Conservation (phyloP, 768 basidiomycete genomes). For the Lentinula guzmanii region DNA sequence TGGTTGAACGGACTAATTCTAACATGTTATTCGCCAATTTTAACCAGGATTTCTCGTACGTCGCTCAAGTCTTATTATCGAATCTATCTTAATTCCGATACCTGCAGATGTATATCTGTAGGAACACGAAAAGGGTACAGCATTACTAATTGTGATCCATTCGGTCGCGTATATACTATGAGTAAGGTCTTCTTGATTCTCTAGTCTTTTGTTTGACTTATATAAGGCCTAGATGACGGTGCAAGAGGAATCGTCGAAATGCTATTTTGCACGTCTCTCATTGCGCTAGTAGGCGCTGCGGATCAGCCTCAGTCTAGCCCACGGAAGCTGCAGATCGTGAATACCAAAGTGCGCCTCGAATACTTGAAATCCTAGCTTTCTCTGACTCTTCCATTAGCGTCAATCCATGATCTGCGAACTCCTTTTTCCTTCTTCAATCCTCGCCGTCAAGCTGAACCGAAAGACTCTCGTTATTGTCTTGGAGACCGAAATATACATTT, state of each 20-base stretch:
- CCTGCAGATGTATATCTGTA: conserved; percentile 76
- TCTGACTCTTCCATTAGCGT: conserved; percentile 43
- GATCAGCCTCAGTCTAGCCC: conserved; percentile 90
- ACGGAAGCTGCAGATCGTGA: conserved; percentile 93
- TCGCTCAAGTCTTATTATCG: neutral
- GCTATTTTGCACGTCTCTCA: conserved; percentile 98
- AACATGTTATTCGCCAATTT: conserved; percentile 83
- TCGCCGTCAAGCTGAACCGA: conserved; percentile 96
- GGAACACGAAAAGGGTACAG: conserved; percentile 95
- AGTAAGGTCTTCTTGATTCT: conserved; percentile 47
- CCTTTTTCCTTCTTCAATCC: conserved; percentile 92
- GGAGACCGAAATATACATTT: conserved; percentile 97
- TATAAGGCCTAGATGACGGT: conserved; percentile 65
- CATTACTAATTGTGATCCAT: conserved; percentile 98
- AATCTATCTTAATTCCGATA: neutral
- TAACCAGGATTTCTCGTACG: conserved; percentile 96
- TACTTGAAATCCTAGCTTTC: neutral
- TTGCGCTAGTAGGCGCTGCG: conserved; percentile 93
- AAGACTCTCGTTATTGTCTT: conserved; percentile 95
- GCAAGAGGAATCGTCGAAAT: conserved; percentile 97
- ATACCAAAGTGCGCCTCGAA: conserved; percentile 75
- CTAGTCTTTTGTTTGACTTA: neutral
- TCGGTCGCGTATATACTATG: conserved; percentile 91
- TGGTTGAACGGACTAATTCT: conserved; percentile 9
- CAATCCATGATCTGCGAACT: conserved; percentile 99